Base-by-base conservation (phyloP, 2,329 filamentous ascomycete genomes). In the Pseudogymnoascus verrucosus region DNA sequence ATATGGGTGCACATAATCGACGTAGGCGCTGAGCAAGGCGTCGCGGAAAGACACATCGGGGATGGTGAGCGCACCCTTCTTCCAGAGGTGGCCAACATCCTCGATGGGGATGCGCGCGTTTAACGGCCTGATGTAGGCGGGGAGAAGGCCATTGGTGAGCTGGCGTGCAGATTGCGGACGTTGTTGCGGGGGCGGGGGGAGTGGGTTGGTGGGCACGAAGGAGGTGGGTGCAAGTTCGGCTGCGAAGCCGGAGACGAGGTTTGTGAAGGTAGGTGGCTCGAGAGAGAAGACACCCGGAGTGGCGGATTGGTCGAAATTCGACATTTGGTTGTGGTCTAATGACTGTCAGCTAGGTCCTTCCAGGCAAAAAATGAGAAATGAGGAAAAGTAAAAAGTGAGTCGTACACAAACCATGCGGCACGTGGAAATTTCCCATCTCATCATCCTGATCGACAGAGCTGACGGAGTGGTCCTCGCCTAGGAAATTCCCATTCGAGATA, bases 1-100 rank as follows among this genome's bases (percentile, higher is more conserved):
- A 74, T 91, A 97, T 0, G 93, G 91, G 74, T 97, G 89, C 6
- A 97, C 91, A 74, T 89, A 96, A 77, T 96, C 90, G 66, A 93
- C 82, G 70, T 95, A 97, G 40, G 87, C 87, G 69, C 88, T 87
- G 14, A 98, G 79, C 47, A 97, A 81, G 65, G 92, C 91, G 73
- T 90, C 91, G 71, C 93, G 89, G 37, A 97, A 79, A 4, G 78
- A 77, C 3, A 82, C 76, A 42, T 84, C 80, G 1, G 93, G 93
- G 42, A 97, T 83, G 1, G 86, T 86, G 68, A 97, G 78, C 1
- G 92, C 92, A 4, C 92, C 92, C 79, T 96, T 97, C 72, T 87
- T 84, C 66, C 88, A 84, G 64, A 97, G 82, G 74, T 95, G 96
- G 64, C 87, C 83, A 65, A 96, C 84, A 77, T 97, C 93, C 69